Conservation (phyloP, 1,284 basidiomycete genomes). For the Neolentinus lepideus region DNA sequence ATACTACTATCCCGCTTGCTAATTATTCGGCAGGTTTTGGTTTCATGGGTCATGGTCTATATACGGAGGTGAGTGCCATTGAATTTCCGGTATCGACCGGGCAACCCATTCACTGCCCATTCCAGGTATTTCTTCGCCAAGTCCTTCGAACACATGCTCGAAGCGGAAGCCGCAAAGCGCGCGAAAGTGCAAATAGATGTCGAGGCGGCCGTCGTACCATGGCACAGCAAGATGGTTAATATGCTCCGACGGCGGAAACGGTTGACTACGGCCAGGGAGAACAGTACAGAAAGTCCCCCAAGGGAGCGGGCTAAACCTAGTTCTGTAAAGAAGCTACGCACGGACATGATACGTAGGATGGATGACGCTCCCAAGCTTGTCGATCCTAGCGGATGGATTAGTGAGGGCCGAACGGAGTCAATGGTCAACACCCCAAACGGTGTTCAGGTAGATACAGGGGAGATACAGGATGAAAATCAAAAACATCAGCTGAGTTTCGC, state of each 20-base stretch:
- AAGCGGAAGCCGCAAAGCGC: conserved; percentile 30
- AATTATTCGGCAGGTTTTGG: conserved; percentile 39
- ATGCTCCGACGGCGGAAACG: conserved; percentile 3
- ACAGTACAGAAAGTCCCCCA: background rate
- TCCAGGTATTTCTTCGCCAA: conserved; percentile 68
- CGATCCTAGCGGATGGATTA: conserved; percentile 75
- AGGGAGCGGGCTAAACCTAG: background rate
- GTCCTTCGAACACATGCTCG: conserved; percentile 65
- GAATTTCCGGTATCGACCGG: background rate
- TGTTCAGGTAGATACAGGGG: background rate
- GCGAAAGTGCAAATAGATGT: background rate
- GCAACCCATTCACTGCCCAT: conserved; percentile 2
- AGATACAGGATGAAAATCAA: background rate
- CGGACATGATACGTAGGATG: conserved; percentile 84
- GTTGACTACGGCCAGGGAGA: background rate
- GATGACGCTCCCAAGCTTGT: conserved; percentile 76
- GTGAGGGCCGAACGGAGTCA: conserved; percentile 28
- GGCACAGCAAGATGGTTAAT: background rate
- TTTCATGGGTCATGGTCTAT: conserved; percentile 70
- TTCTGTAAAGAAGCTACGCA: conserved; percentile 36
- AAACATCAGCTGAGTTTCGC: background rate
- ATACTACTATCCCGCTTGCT: background rate
- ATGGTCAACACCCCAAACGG: background rate
- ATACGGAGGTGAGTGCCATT: conserved; percentile 43
- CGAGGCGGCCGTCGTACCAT: background rate